Percentiles rank a stretch among this genome's conserved stretches.
These are phyloP conservation scores for Gracilaria caudata DNA, from an alignment of 23 red algal species.

Conservation along the genomic window DNA sequence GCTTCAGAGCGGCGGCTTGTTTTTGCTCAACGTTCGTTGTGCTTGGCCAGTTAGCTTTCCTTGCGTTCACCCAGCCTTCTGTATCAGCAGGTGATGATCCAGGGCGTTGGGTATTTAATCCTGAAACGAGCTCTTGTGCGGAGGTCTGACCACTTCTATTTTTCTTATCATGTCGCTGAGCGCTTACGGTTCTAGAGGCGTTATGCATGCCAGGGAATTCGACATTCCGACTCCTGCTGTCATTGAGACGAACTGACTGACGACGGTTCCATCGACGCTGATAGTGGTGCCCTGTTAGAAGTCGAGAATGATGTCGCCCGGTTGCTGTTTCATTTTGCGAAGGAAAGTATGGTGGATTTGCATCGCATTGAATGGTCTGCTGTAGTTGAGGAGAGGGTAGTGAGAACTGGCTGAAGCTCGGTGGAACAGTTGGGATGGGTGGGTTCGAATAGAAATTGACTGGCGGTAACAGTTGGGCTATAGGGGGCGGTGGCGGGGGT, in stretches of 20 bases:
- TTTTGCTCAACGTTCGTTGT: slow-evolving; percentile 47
- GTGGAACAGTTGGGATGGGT: neutral
- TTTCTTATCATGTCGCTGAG: neutral
- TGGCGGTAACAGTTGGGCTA: slow-evolving; percentile 16
- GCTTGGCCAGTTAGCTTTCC: slow-evolving; percentile 64
- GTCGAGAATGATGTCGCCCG: neutral
- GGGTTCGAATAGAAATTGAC: neutral
- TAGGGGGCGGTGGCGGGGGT: slow-evolving; percentile 1
- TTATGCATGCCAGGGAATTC: neutral
- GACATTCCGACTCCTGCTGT: neutral
- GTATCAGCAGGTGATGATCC: slow-evolving; percentile 38
- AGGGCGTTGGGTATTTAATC: slow-evolving; percentile 21
- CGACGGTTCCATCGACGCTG: slow-evolving; percentile 22
- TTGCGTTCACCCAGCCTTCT: slow-evolving; percentile 35
- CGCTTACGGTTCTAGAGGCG: neutral
- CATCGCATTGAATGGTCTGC: neutral
- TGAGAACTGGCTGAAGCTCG: neutral
- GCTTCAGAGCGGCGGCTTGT: neutral
- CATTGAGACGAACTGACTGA: neutral
- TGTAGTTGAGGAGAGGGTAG: neutral
- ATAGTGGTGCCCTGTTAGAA: neutral
- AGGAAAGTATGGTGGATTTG: neutral
- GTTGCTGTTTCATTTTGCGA: neutral
- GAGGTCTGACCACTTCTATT: neutral
- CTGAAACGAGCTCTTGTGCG: neutral